Base-by-base conservation (phyloP, 345 rosid genomes). In the Viola odorata region DNA sequence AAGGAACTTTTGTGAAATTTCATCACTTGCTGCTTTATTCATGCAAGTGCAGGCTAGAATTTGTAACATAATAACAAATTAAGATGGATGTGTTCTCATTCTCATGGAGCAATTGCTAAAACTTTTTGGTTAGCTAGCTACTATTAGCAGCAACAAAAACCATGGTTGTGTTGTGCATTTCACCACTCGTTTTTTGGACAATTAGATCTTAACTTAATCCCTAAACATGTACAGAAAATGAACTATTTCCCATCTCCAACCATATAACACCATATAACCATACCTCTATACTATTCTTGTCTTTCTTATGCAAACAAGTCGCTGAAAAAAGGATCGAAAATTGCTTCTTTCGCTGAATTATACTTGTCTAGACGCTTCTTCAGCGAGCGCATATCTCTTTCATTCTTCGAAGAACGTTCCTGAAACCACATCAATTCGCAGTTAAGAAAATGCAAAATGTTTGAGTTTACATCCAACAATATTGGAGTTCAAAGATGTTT, bases 281-380 rank as follows among this genome's bases (percentile, higher is more conserved):
- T 23, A 23, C 32, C 32, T 23, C 32, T 23, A 23, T 23, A 0
- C 32, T 23, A 23, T 23, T 23, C 32, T 23, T 23, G 32, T 23
- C 2, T 23, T 23, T 57, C 38, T 23, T 49, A 69, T 57, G 60
- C 72, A 52, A 70, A 48, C 80, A 86, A 72, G 55, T 84, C 91
- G 17, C 67, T 60, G 71, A 88, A 86, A 78, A 91, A 84, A 40
- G 84, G 85, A 74, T 95, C 95, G 50, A 61, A 78, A 60, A 91
- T 69, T 15, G 95, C 87, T 62, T 95, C 96, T 68, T 80, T 86
- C 54, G 95, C 88, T 32, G 97, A 91, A 58, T 71, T 13, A 69
- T 84, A 91, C 75, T 81, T 76, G 70, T 87, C 91, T 54, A 91
- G 65, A 16, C 89, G 81, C 76, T 86, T 88, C 85, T 91, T 90